phyloP scores from a whole-genome alignment of 2,329 filamentous ascomycete species.

The Botrytis aclada region DNA sequence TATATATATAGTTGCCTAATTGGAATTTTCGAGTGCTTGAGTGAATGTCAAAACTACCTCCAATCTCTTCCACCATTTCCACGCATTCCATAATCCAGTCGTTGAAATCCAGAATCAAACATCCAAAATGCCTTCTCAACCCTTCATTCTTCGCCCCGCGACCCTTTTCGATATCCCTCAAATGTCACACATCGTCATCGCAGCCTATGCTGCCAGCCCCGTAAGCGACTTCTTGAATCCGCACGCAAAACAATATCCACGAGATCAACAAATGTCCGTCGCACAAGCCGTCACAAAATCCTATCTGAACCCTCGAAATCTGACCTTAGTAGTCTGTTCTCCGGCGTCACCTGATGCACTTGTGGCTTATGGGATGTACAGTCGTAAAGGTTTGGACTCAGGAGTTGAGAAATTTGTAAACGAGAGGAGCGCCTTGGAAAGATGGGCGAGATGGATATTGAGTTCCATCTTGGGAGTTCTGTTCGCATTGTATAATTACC shows the following conservation, averaged over 20 bases:
- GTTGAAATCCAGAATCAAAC: too few species aligned
- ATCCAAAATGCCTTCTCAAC: neutral
- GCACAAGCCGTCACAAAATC: slow-evolving; percentile 19
- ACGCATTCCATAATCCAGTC: too few species aligned
- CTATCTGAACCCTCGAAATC: slow-evolving; percentile 9
- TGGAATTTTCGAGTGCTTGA: too few species aligned
- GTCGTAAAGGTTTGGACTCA: slow-evolving; percentile 27
- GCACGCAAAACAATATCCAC: slow-evolving; percentile 18
- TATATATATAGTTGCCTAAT: neutral
- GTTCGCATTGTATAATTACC: slow-evolving; percentile 4
- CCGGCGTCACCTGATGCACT: slow-evolving; percentile 15
- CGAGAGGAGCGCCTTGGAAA: neutral
- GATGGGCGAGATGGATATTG: slow-evolving; percentile 14
- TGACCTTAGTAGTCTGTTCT: slow-evolving; percentile 26
- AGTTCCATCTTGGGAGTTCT: slow-evolving; percentile 21
- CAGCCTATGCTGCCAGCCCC: slow-evolving; percentile 23
- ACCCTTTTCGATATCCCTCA: slow-evolving; percentile 22
- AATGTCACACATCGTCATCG: slow-evolving; percentile 16
- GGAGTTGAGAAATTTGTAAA: slow-evolving; percentile 19
- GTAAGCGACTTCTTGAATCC: slow-evolving; percentile 25
- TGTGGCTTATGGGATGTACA: slow-evolving; percentile 27
- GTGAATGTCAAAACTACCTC: neutral
- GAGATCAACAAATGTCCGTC: slow-evolving; percentile 18
- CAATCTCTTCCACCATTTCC: too few species aligned
- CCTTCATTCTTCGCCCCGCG: slow-evolving; percentile 24